These are phyloP conservation scores for Alternaria angustiovoidea DNA, from an alignment of 2,329 filamentous ascomycete genomes.

Conservation along the genomic window DNA sequence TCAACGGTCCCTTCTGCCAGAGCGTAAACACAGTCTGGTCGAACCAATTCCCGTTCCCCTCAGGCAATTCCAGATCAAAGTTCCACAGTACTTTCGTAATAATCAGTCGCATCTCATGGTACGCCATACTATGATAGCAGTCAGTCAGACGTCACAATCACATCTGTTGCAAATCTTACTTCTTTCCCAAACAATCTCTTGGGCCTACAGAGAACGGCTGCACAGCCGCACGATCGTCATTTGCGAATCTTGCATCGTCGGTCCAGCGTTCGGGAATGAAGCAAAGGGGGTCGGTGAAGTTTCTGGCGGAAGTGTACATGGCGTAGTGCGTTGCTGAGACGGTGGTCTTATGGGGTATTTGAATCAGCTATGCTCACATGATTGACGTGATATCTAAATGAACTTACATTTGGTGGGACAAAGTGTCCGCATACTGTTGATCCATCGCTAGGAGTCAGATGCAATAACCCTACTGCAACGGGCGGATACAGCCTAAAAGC, in stretches of 20 bases:
- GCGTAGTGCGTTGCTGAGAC: not conserved
- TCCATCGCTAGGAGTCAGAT: not conserved
- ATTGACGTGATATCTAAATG: not conserved
- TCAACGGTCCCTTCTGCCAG: constrained; percentile 36
- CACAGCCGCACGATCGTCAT: not conserved
- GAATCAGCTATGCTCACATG: too few relatives aligned
- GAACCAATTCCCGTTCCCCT: constrained; percentile 10
- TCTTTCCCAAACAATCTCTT: not conserved
- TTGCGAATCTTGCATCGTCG: not conserved
- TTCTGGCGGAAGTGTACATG: not conserved
- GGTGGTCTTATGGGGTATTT: too few relatives aligned
- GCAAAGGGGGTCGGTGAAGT: not conserved
- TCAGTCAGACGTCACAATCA: too few relatives aligned
- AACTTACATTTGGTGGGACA: not conserved
- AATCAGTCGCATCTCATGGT: not conserved
- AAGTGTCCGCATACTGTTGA: not conserved
- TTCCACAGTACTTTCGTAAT: not conserved
- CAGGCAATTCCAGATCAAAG: constrained; percentile 10
- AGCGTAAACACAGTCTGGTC: constrained; percentile 40
- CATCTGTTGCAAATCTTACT: not conserved
- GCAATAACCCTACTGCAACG: constrained; percentile 40
- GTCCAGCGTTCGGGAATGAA: not conserved
- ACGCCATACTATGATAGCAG: not conserved
- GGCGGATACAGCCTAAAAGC: constrained; percentile 46
- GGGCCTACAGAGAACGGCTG: not conserved